Evolutionary conservation across 305 asterid species (phyloP).

Genomic region (Solanum hybrid): DNA sequence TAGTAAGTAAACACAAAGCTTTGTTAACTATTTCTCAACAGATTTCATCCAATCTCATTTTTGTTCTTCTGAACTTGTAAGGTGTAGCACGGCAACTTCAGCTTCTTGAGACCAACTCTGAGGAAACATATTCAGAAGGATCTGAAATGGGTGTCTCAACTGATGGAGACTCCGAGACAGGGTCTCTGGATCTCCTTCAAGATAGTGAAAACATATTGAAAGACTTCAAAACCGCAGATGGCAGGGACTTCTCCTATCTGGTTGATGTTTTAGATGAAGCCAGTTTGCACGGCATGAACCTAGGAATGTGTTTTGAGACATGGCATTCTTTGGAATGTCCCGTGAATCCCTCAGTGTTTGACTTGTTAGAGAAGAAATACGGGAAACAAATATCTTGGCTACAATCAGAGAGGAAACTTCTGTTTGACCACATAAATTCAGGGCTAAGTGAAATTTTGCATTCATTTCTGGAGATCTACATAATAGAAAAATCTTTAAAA

Average conservation of each 20-base stretch:
- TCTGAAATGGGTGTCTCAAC: slow-evolving; percentile 46
- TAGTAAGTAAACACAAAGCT: slow-evolving; percentile 12
- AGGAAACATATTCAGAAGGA: slow-evolving; percentile 49
- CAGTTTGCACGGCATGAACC: slow-evolving; percentile 15
- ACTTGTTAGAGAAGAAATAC: slow-evolving; percentile 53
- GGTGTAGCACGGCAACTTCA: slow-evolving; percentile 21
- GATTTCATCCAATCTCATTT: neutral
- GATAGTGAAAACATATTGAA: slow-evolving; percentile 23
- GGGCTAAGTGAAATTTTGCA: slow-evolving; percentile 31
- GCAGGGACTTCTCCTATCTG: slow-evolving; percentile 53
- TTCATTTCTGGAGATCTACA: slow-evolving; percentile 17
- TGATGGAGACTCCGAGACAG: slow-evolving; percentile 37
- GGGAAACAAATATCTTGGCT: slow-evolving; percentile 58
- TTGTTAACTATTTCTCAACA: neutral
- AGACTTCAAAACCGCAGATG: slow-evolving; percentile 34
- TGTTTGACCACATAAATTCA: slow-evolving; percentile 55
- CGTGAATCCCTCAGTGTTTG: slow-evolving; percentile 40
- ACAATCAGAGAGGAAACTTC: slow-evolving; percentile 47
- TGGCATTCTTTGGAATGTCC: slow-evolving; percentile 45
- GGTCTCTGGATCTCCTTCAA: slow-evolving; percentile 10
- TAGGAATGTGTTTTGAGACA: slow-evolving; percentile 22
- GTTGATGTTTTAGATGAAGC: slow-evolving; percentile 71
- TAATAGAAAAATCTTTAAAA: slow-evolving; percentile 17
- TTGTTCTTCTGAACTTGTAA: neutral
- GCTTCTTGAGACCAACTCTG: slow-evolving; percentile 23